Evolutionary conservation across 2,329 filamentous ascomycete species (phyloP).

Genomic region (Hypoxylon sp.): DNA sequence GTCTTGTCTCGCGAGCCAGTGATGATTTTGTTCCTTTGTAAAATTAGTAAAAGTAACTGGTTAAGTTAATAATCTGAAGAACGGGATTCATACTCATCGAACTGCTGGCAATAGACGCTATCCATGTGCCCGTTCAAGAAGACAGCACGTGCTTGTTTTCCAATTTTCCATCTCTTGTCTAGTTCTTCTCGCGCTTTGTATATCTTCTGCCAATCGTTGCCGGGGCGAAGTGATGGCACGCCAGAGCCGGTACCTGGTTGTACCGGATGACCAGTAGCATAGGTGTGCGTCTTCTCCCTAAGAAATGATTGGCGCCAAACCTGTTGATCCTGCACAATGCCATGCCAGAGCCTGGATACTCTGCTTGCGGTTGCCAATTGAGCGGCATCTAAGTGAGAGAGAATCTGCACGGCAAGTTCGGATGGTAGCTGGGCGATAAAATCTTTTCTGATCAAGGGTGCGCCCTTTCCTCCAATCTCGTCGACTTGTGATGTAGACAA

Average conservation of each 20-base stretch:
- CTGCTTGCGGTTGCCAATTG: constrained; percentile 62
- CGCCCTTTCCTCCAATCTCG: constrained; percentile 53
- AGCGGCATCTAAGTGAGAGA: constrained; percentile 67
- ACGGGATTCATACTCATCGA: constrained; percentile 81
- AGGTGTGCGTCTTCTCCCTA: constrained; percentile 70
- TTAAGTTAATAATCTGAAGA: background rate
- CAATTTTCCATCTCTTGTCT: constrained; percentile 82
- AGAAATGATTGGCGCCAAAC: constrained; percentile 75
- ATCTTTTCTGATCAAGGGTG: constrained; percentile 62
- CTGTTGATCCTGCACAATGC: constrained; percentile 64
- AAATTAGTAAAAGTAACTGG: constrained; percentile 50
- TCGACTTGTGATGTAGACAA: constrained; percentile 55
- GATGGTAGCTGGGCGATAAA: constrained; percentile 68
- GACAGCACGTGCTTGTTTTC: constrained; percentile 78
- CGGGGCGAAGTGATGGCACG: constrained; percentile 66
- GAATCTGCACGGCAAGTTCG: constrained; percentile 70
- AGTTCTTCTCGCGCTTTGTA: constrained; percentile 82
- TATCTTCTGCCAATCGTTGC: constrained; percentile 87
- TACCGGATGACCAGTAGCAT: constrained; percentile 67
- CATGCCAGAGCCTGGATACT: constrained; percentile 66
- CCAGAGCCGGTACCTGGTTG: constrained; percentile 68
- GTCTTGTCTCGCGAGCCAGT: constrained; percentile 96
- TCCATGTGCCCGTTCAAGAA: constrained; percentile 95
- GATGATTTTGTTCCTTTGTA: constrained; percentile 86
- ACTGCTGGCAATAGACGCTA: constrained; percentile 97